Base-by-base conservation (phyloP, 75 land plant genomes). In the Selaginella moellendorffii region DNA sequence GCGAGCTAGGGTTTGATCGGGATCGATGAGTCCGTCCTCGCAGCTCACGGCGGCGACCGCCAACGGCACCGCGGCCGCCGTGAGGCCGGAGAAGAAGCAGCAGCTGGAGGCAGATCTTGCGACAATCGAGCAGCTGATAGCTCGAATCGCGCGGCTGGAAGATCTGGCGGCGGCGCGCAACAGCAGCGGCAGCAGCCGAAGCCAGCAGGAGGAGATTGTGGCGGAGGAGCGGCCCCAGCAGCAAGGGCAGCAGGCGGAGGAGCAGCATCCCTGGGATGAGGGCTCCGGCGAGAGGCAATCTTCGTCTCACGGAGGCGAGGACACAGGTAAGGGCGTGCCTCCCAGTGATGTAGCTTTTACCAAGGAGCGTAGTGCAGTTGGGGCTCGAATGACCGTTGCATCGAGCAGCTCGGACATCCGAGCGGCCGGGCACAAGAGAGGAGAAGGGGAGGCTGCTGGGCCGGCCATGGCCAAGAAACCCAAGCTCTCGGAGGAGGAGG, bases 321-420 rank as follows among this genome's bases (percentile, higher is more conserved):
- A 5, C 19, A 8, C 5, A 8, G 59, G 59, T 25, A 5, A 5
- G n/a, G 59, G 59, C n/a, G 19, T 8, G 59, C 24, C 59, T 56
- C 59, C 19, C 5, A 19, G n/a, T 5, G 9, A 56, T 21, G 59
- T 8, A 8, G 59, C 24, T 21, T 56, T 56, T 21, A 56, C 59
- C 19, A 56, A 56, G 24, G 59, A 56, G 59, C 19, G 59, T 21
- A 56, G 59, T 21, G 23, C 59, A 21, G 23, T 56, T 8, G 59
- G 59, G 8, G 23, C 59, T 21, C 5, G 59, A 19, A 56, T 56
- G 59, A 56, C 59, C n/a, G 59, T 56, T 2, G 59, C 59, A 8
- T 56, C 59, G 8, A 24, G 59, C n/a, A 24, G 59, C 19, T 56
- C 59, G 24, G 59, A 56, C 24, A 24, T 19, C 25, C 19, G 59